A percentile compares a stretch with the other conserved stretches of the same genome.
phyloP scores from a whole-genome alignment of 805 yeast genomes.

The Schwanniomyces yamadae region DNA sequence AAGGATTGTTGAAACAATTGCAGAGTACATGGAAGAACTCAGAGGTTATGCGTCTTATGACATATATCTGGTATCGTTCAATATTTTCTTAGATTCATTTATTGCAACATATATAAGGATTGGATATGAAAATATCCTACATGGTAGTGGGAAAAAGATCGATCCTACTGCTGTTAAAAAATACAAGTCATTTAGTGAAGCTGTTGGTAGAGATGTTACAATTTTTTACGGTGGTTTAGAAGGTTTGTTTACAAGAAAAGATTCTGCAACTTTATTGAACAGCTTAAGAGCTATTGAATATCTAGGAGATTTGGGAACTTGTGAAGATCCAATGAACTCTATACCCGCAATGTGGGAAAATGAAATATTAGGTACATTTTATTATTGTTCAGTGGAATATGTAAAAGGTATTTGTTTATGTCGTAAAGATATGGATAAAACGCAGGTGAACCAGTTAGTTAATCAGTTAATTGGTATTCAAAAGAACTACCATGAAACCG shows the following conservation, averaged over 20 bases:
- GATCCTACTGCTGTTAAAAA: constrained; percentile 38
- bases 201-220: constrained; percentile 37
- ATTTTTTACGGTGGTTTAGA: constrained; percentile 37
- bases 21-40: constrained; percentile 70
- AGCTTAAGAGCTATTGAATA: constrained; percentile 42
- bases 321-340: constrained; percentile 31
- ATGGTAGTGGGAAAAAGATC: constrained; percentile 42
- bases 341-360: constrained; percentile 53
- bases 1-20: constrained; percentile 68
- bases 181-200: constrained; percentile 37
- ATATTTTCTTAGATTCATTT: constrained; percentile 37
- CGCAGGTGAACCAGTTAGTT: constrained; percentile 25
- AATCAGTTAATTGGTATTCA: constrained; percentile 28
- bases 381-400: constrained; percentile 75
- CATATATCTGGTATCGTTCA: constrained; percentile 39
- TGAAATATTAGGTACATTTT: constrained; percentile 60
- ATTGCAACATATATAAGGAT: constrained; percentile 37
- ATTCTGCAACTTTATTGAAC: constrained; percentile 35
- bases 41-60: constrained; percentile 45
- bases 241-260: constrained; percentile 40
- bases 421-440: constrained; percentile 43
- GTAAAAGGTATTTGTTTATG: constrained; percentile 61
- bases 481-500: constrained; percentile 28
- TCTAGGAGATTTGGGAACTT: constrained; percentile 38
- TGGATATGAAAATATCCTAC: constrained; percentile 40